These are phyloP conservation scores for Penicillium rolfsii DNA, from an alignment of 2,329 filamentous ascomycete genomes.

Conservation along the genomic window DNA sequence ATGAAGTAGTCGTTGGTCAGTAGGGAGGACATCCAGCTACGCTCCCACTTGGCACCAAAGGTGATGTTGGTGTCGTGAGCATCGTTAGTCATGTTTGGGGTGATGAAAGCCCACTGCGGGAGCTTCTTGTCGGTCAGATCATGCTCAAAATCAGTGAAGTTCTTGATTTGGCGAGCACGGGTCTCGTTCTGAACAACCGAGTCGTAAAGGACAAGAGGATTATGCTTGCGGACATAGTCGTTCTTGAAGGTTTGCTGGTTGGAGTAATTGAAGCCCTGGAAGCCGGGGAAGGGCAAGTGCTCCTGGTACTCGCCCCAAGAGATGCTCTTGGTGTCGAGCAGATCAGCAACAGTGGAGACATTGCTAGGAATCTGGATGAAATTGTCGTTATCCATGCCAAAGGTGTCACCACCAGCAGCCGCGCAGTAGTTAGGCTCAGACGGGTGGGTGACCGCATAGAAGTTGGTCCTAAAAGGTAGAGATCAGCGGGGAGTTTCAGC, in stretches of 20 bases:
- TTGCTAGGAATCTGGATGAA: constrained; percentile 63
- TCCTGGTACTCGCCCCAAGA: constrained; percentile 77
- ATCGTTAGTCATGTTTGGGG: constrained; percentile 63
- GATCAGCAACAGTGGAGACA: constrained; percentile 68
- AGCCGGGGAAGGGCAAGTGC: constrained; percentile 75
- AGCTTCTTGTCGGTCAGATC: constrained; percentile 67
- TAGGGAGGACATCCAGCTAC: constrained; percentile 70
- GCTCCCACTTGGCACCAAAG: constrained; percentile 69
- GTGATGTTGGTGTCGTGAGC: constrained; percentile 75
- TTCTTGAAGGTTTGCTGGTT: constrained; percentile 69
- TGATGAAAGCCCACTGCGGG: constrained; percentile 67
- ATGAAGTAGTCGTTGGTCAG: constrained; percentile 72
- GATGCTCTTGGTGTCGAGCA: constrained; percentile 67
- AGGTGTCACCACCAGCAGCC: constrained; percentile 70
- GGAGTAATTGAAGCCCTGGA: constrained; percentile 64
- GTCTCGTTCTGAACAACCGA: constrained; percentile 61
- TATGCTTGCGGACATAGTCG: constrained; percentile 85
- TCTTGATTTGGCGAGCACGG: constrained; percentile 72
- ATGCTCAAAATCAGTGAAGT: constrained; percentile 68
- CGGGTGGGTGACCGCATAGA: constrained; percentile 69
- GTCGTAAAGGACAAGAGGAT: constrained; percentile 68
- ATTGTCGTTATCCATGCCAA: constrained; percentile 70
- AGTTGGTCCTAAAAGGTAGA: constrained; percentile 46
- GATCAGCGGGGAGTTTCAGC: background rate
- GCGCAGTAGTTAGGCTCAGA: constrained; percentile 78